phyloP scores from a whole-genome alignment of 2,329 filamentous ascomycete species.

The Claviceps humidiphila region DNA sequence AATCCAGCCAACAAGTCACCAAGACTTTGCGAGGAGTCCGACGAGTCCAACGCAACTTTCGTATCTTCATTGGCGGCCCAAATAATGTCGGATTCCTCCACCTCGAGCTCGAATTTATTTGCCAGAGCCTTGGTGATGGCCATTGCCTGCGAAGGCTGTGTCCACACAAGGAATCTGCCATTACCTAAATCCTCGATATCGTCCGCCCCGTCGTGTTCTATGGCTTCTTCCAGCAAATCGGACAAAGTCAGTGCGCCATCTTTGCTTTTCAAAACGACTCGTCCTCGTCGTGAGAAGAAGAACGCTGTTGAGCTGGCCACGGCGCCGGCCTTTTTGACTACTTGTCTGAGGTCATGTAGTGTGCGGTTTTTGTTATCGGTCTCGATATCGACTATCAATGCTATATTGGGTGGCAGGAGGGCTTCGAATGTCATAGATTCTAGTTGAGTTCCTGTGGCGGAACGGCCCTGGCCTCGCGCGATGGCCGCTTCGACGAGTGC shows the following conservation, averaged over 20 bases:
- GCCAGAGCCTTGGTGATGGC: constrained; percentile 36
- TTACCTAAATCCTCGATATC: constrained; percentile 56
- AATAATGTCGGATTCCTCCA: constrained; percentile 66
- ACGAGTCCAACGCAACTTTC: constrained; percentile 47
- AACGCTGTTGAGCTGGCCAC: constrained; percentile 63
- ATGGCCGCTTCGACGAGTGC: constrained; percentile 72
- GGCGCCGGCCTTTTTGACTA: constrained; percentile 61
- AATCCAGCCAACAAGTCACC: constrained; percentile 44
- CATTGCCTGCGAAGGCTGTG: constrained; percentile 20
- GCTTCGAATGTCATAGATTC: constrained; percentile 69
- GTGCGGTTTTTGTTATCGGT: constrained; percentile 68
- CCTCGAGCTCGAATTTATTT: constrained; percentile 48
- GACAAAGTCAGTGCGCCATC: constrained; percentile 45
- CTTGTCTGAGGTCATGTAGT: constrained; percentile 56
- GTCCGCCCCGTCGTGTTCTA: constrained; percentile 66
- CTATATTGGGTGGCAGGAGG: constrained; percentile 63
- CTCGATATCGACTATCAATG: constrained; percentile 71
- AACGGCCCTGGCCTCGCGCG: constrained; percentile 76
- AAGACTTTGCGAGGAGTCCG: constrained; percentile 42
- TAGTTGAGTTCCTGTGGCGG: constrained; percentile 59
- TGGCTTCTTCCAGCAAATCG: constrained; percentile 64
- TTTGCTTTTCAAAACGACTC: constrained; percentile 51
- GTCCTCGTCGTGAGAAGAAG: constrained; percentile 72
- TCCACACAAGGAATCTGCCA: constrained; percentile 52
- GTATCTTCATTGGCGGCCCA: constrained; percentile 78